These are phyloP conservation scores for Parafenestella ontariensis DNA, from an alignment of 2,329 filamentous ascomycete genomes.

Conservation along the genomic window DNA sequence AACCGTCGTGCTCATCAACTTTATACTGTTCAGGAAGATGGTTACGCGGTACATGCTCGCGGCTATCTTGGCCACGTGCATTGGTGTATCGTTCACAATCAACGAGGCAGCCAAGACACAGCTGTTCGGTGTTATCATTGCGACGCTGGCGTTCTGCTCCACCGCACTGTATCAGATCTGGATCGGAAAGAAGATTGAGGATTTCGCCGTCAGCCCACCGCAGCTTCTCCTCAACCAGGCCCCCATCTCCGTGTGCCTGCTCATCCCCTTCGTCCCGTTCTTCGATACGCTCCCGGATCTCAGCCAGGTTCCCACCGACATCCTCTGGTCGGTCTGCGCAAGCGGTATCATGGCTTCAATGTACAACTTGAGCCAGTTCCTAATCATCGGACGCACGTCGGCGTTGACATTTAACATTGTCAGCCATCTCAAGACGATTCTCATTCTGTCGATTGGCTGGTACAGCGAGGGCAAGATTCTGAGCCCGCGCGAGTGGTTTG, in stretches of 20 bases:
- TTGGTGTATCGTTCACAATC: constrained; percentile 55
- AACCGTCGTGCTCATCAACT: constrained; percentile 56
- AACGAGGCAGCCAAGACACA: constrained; percentile 50
- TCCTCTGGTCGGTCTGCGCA: constrained; percentile 50
- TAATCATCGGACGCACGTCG: constrained; percentile 51
- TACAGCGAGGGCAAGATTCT: constrained; percentile 54
- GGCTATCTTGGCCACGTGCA: constrained; percentile 52
- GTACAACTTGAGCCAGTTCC: constrained; percentile 53
- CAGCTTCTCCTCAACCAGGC: constrained; percentile 57
- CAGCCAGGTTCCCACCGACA: constrained; percentile 47
- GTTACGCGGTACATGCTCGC: constrained; percentile 51
- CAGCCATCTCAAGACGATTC: constrained; percentile 55
- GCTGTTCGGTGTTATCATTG: constrained; percentile 53
- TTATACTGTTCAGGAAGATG: constrained; percentile 52
- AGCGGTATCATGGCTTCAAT: constrained; percentile 54
- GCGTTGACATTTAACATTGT: constrained; percentile 52
- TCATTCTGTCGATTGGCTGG: constrained; percentile 56
- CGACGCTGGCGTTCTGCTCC: constrained; percentile 53
- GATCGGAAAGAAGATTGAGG: constrained; percentile 59
- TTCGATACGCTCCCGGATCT: constrained; percentile 53
- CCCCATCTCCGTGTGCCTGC: constrained; percentile 53
- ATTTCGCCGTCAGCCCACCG: constrained; percentile 53
- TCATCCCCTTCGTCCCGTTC: constrained; percentile 53
- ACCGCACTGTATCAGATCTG: constrained; percentile 58
- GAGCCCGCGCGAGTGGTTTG: constrained; percentile 50